Conservation (phyloP, 306 rosid species). For the Acacia confusa region DNA sequence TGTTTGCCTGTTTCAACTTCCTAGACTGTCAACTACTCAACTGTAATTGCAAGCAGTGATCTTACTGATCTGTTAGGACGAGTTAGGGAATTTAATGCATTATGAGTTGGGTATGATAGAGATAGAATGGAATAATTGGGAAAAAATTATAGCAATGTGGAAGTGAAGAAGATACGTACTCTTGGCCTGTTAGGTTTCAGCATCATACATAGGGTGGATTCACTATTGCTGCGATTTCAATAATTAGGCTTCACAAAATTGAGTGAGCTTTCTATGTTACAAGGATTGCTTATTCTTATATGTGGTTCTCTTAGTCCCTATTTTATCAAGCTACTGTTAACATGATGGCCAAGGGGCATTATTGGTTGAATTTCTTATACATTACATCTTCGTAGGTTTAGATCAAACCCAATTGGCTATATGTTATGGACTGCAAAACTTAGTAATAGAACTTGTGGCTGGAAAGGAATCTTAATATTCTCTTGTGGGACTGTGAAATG, state of each 20-base stretch:
- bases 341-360: background rate
- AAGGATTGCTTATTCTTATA: background rate
- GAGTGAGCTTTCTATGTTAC: background rate
- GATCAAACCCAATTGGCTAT: constrained; percentile 8
- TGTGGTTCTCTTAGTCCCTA: background rate
- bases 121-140: background rate
- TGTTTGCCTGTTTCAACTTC: constrained; percentile 8
- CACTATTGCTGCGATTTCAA: background rate
- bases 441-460: background rate
- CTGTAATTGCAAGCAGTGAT: background rate
- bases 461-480: background rate
- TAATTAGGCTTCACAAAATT: background rate
- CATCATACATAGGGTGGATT: background rate
- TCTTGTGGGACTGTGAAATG: constrained; percentile 6
- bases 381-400: background rate
- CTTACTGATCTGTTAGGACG: background rate
- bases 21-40: background rate
- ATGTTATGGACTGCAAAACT: constrained; percentile 1
- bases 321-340: background rate
- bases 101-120: constrained; percentile 3
- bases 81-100: constrained; percentile 6
- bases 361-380: background rate
- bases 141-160: background rate
- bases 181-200: background rate
- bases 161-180: background rate